These are phyloP conservation scores for Pythium brassicae DNA, from an alignment of 352 stramenopile species.

Conservation along the genomic window DNA sequence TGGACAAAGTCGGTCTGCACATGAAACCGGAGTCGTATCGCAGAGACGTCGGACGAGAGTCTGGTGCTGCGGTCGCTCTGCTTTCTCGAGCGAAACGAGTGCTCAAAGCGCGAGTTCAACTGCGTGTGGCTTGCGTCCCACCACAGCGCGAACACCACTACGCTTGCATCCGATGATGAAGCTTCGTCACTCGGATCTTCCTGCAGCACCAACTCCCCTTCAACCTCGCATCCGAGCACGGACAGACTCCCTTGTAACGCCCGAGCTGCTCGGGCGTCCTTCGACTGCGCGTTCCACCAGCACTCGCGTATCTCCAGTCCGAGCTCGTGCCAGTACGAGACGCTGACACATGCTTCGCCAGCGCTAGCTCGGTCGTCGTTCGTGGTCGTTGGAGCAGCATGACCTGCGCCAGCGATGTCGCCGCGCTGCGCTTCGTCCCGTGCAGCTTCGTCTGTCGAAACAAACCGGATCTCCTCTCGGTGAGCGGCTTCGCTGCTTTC, in stretches of 20 bases:
- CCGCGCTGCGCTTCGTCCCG: not conserved
- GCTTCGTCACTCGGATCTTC: not conserved
- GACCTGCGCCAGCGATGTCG: not conserved
- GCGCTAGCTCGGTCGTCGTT: not conserved
- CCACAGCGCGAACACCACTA: constrained; percentile 43
- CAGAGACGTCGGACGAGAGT: constrained; percentile 12
- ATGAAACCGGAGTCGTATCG: constrained; percentile 17
- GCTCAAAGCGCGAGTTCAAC: constrained; percentile 43
- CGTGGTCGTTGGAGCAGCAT: not conserved
- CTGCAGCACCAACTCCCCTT: constrained; percentile 25
- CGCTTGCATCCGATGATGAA: constrained; percentile 9
- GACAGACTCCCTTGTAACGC: not conserved
- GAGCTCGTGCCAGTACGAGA: constrained; percentile 12
- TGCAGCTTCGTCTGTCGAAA: not conserved
- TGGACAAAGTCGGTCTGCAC: constrained; percentile 23
- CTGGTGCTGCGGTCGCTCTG: not conserved
- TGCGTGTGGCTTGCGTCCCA: constrained; percentile 37
- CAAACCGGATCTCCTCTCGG: not conserved
- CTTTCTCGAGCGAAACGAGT: constrained; percentile 18
- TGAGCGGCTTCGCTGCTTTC: not conserved
- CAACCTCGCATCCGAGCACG: constrained; percentile 39
- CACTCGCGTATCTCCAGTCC: constrained; percentile 26
- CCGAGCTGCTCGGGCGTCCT: not conserved
- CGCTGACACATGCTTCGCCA: not conserved
- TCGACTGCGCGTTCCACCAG: constrained; percentile 9